Percentiles rank a stretch among this genome's conserved stretches.
These are phyloP conservation scores for Ploettnerulaceae sp. DNA, from an alignment of 2,329 filamentous ascomycete genomes.

Conservation along the genomic window DNA sequence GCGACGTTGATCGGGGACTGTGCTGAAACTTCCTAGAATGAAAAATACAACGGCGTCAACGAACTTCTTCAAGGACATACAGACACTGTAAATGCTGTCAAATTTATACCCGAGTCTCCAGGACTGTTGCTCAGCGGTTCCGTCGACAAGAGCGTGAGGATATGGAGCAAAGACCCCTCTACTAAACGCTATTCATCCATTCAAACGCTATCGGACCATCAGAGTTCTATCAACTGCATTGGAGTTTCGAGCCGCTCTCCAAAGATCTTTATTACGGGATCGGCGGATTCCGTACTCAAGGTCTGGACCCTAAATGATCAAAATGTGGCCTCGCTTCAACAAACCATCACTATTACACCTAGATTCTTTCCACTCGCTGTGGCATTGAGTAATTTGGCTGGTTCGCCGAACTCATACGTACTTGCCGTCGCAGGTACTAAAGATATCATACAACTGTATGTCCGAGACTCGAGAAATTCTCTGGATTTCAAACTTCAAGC, in stretches of 20 bases:
- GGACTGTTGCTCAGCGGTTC: constrained; percentile 71
- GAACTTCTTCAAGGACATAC: constrained; percentile 69
- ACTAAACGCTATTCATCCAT: constrained; percentile 35
- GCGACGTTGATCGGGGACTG: neutral
- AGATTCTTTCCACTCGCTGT: constrained; percentile 78
- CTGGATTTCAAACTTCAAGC: constrained; percentile 65
- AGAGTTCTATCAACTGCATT: constrained; percentile 70
- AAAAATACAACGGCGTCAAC: constrained; percentile 50
- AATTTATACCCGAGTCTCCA: constrained; percentile 58
- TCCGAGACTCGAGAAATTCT: constrained; percentile 43
- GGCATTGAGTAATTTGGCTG: constrained; percentile 59
- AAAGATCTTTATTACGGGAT: constrained; percentile 66
- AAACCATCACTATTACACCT: constrained; percentile 68
- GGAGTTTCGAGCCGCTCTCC: constrained; percentile 34
- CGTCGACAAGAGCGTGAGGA: constrained; percentile 69
- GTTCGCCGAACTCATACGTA: constrained; percentile 48
- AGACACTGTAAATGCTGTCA: constrained; percentile 76
- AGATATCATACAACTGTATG: constrained; percentile 75
- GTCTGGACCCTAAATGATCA: constrained; percentile 60
- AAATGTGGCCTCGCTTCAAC: constrained; percentile 49
- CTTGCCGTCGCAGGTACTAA: constrained; percentile 85
- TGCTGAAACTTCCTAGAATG: constrained; percentile 18
- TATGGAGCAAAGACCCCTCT: constrained; percentile 57
- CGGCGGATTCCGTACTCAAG: constrained; percentile 68
- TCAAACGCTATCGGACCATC: constrained; percentile 57